Evolutionary conservation across 2,329 filamentous ascomycete species (phyloP).

Genomic region (Cercospora sojina): DNA sequence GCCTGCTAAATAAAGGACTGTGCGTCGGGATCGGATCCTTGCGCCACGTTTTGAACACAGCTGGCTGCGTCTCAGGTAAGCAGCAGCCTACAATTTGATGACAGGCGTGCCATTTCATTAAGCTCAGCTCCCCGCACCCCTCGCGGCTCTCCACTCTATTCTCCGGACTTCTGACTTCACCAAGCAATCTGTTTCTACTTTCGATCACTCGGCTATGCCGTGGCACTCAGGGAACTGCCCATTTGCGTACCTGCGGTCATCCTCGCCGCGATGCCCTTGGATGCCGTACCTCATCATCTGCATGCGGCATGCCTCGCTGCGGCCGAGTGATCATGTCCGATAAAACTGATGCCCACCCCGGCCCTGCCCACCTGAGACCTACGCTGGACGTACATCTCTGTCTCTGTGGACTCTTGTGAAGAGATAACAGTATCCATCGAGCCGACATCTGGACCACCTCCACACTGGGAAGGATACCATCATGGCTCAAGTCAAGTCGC

Average conservation of each 20-base stretch:
- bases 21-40: slow-evolving; percentile 3
- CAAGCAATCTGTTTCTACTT: slow-evolving; percentile 13
- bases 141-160: slow-evolving; percentile 12
- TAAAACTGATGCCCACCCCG: slow-evolving; percentile 6
- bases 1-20: slow-evolving; percentile 2
- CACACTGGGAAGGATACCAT: not conserved
- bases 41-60: not conserved
- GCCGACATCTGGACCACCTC: not conserved
- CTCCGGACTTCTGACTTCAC: slow-evolving; percentile 8
- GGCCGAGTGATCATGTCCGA: slow-evolving; percentile 5
- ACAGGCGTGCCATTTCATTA: slow-evolving; percentile 3
- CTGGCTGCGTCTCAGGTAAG: not conserved
- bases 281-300: slow-evolving; percentile 4
- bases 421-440: not conserved
- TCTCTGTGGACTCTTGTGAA: not conserved
- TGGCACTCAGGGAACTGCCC: slow-evolving; percentile 4
- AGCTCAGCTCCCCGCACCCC: not conserved
- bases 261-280: slow-evolving; percentile 6
- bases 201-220: slow-evolving; percentile 11
- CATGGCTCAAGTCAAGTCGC: slow-evolving; percentile 12
- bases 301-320: slow-evolving; percentile 9
- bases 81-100: slow-evolving; percentile 10
- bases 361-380: not conserved
- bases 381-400: not conserved
- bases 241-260: slow-evolving; percentile 7